Evolutionary conservation across 1,139 yeast genomes (phyloP), one percentile per base, ranked within the genome.

Genomic region (Wickerhamomyces sp.): DNA sequence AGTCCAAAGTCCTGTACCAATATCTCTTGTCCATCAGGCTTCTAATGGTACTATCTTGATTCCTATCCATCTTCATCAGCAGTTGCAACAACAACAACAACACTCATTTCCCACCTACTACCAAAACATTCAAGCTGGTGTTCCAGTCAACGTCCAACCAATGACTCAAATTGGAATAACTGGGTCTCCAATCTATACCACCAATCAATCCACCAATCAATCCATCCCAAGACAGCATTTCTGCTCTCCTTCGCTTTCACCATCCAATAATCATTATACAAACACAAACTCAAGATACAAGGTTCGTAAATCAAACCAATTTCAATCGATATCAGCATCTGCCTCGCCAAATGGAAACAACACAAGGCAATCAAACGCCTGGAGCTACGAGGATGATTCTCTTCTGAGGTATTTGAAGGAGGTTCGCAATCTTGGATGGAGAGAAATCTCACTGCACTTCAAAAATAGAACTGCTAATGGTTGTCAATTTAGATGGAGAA

Each of bases 401-500:
- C 70, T 84, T 39, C 69, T 85, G 49, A 73, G 85, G 64, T 85
- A 81, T 57, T 68, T 85, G 50, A 85, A 85, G 63, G 93, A 85
- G 61, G 77, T 71, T 49, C 82, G 79, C 58, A 83, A 83, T 60
- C 67, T 84, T 41, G 93, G 93, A 13, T 85, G 93, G 93, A 84
- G 84, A 65, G 91, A 84, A 54, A 84, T 85, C 45, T 84, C 93
- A 13, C 68, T 77, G 40, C 77, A 84, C 58, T 85, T 85, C 65
- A 73, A 72, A 42, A 78, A 81, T 58, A 69, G 94, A 61, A 85
- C 93, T 2, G 86, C 93, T 31, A 85, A 85, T 61, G 93, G 93
- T 7, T 85, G 93, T 59, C 94, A 85, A 61, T 85, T 85, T 60
- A 71, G 94, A 58, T 85, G 93, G 93, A 73, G 94, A 56, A 67